Evolutionary conservation across 2,329 filamentous ascomycete species (phyloP).

Genomic region (Raffaelea arxii): DNA sequence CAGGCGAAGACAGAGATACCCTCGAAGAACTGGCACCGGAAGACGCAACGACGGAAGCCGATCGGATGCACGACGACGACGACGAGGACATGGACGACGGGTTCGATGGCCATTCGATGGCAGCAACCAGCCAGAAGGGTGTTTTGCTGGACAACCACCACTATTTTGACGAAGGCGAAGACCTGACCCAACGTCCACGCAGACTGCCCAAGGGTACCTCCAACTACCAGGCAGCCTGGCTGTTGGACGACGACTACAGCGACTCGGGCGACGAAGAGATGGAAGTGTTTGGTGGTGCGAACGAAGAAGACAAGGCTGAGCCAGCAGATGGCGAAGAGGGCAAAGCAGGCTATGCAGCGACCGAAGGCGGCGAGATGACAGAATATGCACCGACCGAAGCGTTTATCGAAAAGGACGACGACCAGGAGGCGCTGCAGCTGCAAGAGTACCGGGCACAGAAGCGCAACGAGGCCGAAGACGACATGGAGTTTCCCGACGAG

Average conservation of each 20-base stretch:
- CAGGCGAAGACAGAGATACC: slow-evolving; percentile 73
- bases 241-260: slow-evolving; percentile 64
- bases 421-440: slow-evolving; percentile 66
- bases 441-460: slow-evolving; percentile 72
- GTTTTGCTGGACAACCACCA: slow-evolving; percentile 94
- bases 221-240: slow-evolving; percentile 91
- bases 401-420: slow-evolving; percentile 79
- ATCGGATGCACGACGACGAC: slow-evolving; percentile 33
- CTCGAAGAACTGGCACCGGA: slow-evolving; percentile 79
- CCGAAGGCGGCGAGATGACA: slow-evolving; percentile 60
- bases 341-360: slow-evolving; percentile 54
- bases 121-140: slow-evolving; percentile 57
- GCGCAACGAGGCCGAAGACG: slow-evolving; percentile 77
- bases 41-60: slow-evolving; percentile 67
- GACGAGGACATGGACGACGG: slow-evolving; percentile 35
- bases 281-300: slow-evolving; percentile 46
- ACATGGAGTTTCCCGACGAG: slow-evolving; percentile 93
- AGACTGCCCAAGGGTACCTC: slow-evolving; percentile 85
- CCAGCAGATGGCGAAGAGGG: slow-evolving; percentile 63
- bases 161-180: slow-evolving; percentile 88
- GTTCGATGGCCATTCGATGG: slow-evolving; percentile 27
- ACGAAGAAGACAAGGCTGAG: slow-evolving; percentile 57
- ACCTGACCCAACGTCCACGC: slow-evolving; percentile 49
- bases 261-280: slow-evolving; percentile 62
- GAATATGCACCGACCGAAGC: slow-evolving; percentile 92